These are phyloP conservation scores for Macadamia integrifolia DNA, from an alignment of 164 flowering plant genomes.

Conservation along the genomic window DNA sequence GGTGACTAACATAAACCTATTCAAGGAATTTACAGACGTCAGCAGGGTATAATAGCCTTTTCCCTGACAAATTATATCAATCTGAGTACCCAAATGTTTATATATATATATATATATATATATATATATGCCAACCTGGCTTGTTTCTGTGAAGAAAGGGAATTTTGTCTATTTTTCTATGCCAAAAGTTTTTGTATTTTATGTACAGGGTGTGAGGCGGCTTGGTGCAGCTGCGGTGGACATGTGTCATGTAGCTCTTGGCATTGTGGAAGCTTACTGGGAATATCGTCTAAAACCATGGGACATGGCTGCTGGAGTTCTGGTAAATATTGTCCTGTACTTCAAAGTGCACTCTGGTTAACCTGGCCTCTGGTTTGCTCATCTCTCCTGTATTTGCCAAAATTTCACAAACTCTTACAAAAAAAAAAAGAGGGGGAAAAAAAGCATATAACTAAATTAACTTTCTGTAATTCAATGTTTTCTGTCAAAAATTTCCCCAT, in stretches of 20 bases:
- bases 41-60: slow-evolving; percentile 56
- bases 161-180: neutral
- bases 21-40: slow-evolving; percentile 85
- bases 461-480: neutral
- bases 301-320: slow-evolving; percentile 99
- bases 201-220: slow-evolving; percentile 80
- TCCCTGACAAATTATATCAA: neutral
- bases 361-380: neutral
- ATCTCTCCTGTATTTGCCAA: neutral
- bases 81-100: no score
- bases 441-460: neutral
- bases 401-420: no score
- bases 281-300: slow-evolving; percentile 97
- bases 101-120: no score
- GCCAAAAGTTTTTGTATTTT: neutral
- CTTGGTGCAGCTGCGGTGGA: slow-evolving; percentile 98
- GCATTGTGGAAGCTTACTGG: slow-evolving; percentile 92
- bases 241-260: slow-evolving; percentile 98
- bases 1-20: slow-evolving; percentile 78
- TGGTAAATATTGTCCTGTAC: slow-evolving; percentile 46
- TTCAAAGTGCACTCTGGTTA: neutral
- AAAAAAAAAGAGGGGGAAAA: no score
- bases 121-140: neutral
- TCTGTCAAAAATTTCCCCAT: no score
- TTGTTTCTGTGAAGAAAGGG: neutral